These are phyloP conservation scores for Dendrobium chrysotoxum DNA, from an alignment of 106 monocot species.

Conservation along the genomic window DNA sequence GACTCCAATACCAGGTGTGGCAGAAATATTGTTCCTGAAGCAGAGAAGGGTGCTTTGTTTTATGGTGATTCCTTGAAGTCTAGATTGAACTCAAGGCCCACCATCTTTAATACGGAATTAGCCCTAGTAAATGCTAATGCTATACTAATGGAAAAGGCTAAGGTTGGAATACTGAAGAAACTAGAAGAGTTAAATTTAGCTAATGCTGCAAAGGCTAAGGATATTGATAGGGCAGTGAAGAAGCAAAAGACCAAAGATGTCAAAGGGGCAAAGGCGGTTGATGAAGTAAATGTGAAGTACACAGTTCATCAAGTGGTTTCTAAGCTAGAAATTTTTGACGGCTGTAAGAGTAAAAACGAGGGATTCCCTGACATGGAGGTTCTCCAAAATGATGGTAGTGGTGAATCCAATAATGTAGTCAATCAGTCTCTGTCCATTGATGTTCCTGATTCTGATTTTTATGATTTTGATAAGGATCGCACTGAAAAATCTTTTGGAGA, in stretches of 20 bases:
- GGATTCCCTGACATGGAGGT: constrained; percentile 7
- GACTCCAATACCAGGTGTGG: not conserved
- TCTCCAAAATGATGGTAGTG: not conserved
- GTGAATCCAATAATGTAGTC: constrained; percentile 15
- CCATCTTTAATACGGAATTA: constrained; percentile 7
- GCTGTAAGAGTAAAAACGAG: not conserved
- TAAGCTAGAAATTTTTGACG: not conserved
- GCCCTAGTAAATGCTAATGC: constrained; percentile 1
- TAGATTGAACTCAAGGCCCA: not conserved
- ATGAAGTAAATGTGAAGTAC: constrained; percentile 12
- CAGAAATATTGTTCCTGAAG: not conserved
- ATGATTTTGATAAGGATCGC: constrained; percentile 68
- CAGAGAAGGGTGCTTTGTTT: not conserved
- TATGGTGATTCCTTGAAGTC: not conserved
- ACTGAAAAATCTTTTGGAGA: constrained; percentile 36
- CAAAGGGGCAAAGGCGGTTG: not conserved
- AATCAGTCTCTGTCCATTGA: constrained; percentile 27
- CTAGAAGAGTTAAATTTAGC: constrained; percentile 16
- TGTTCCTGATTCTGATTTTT: constrained; percentile 67
- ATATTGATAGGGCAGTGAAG: constrained; percentile 4
- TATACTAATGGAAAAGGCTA: constrained; percentile 20
- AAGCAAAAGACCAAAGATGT: constrained; percentile 12
- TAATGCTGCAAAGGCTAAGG: constrained; percentile 21
- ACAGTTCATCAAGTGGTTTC: not conserved
- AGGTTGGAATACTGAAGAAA: constrained; percentile 13